phyloP scores from a whole-genome alignment of 176 grass and related monocot species.

The Luzula sylvatica region DNA sequence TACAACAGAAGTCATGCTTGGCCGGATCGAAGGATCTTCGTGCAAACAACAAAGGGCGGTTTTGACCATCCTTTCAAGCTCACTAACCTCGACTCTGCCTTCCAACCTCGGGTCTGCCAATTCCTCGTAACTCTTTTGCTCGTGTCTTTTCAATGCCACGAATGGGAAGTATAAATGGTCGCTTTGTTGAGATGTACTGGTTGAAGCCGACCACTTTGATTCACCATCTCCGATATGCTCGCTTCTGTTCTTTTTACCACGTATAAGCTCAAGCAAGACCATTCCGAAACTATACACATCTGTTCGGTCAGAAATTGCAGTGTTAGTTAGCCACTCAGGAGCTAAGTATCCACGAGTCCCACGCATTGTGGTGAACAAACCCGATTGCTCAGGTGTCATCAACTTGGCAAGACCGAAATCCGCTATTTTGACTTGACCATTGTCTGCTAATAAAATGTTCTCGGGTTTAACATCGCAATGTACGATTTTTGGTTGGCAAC shows the following conservation, averaged over 20 bases:
- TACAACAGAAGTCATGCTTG: conserved; percentile 26
- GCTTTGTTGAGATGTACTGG: conserved; percentile 1
- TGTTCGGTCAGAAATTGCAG: conserved; percentile 26
- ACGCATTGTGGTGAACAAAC: conserved; percentile 32
- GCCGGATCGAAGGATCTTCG: conserved; percentile 19
- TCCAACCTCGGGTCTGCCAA: background rate
- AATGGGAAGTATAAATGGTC: conserved; percentile 25
- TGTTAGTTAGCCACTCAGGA: conserved; percentile 30
- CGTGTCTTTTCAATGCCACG: background rate
- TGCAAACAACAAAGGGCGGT: conserved; percentile 33
- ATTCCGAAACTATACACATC: conserved; percentile 55
- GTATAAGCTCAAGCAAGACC: conserved; percentile 36
- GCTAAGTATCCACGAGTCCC: conserved; percentile 43
- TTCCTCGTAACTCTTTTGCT: background rate
- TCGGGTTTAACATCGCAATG: conserved; percentile 55
- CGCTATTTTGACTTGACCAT: conserved; percentile 36
- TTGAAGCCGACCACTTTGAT: conserved; percentile 27
- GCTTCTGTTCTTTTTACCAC: conserved; percentile 26
- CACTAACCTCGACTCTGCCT: conserved; percentile 20
- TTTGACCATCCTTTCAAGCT: conserved; percentile 6
- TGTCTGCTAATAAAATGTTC: conserved; percentile 42
- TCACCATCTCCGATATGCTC: background rate
- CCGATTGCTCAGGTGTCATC: conserved; percentile 24
- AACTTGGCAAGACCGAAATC: conserved; percentile 54
- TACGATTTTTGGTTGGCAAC: conserved; percentile 24